Evolutionary conservation across 129 eudicot species (phyloP).

Genomic region (Centrapalus pauciflorus): DNA sequence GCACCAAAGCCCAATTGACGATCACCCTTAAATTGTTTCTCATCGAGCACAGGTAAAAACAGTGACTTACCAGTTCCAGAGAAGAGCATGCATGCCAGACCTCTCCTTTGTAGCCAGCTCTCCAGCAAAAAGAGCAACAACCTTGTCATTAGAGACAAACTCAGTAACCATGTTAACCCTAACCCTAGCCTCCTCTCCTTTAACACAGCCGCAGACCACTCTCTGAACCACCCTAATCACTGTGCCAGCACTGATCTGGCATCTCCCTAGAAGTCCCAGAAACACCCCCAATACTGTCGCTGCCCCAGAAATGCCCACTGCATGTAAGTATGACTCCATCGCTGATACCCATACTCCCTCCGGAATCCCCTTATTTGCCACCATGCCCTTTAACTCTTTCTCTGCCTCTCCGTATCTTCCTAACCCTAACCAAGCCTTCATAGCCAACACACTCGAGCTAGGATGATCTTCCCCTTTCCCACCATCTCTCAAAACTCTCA

Average conservation of each 20-base stretch:
- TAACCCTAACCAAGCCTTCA: conserved; percentile 98
- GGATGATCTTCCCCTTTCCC: conserved; percentile 74
- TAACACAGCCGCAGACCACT: conserved; percentile 61
- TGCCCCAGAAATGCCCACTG: conserved; percentile 75
- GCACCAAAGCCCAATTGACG: neutral
- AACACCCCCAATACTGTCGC: conserved; percentile 79
- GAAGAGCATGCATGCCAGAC: conserved; percentile 88
- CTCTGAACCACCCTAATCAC: conserved; percentile 73
- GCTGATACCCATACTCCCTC: conserved; percentile 96
- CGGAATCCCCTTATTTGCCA: conserved; percentile 74
- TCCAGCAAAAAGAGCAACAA: conserved; percentile 74
- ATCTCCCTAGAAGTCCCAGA: conserved; percentile 79
- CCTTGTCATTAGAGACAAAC: conserved; percentile 78
- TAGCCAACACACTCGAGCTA: conserved; percentile 89
- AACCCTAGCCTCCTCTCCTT: conserved; percentile 52
- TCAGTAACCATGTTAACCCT: conserved; percentile 73
- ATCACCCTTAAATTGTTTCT: neutral
- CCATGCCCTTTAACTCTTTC: conserved; percentile 88
- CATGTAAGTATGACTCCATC: conserved; percentile 83
- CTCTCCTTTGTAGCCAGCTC: conserved; percentile 72
- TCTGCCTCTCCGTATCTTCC: conserved; percentile 80
- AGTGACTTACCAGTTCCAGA: conserved; percentile 71
- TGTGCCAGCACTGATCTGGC: conserved; percentile 71
- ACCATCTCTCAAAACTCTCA: conserved; percentile 76
- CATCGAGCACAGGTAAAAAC: neutral